Base-by-base conservation (phyloP, 257 asterid species). In the Solanum pimpinellifolium region DNA sequence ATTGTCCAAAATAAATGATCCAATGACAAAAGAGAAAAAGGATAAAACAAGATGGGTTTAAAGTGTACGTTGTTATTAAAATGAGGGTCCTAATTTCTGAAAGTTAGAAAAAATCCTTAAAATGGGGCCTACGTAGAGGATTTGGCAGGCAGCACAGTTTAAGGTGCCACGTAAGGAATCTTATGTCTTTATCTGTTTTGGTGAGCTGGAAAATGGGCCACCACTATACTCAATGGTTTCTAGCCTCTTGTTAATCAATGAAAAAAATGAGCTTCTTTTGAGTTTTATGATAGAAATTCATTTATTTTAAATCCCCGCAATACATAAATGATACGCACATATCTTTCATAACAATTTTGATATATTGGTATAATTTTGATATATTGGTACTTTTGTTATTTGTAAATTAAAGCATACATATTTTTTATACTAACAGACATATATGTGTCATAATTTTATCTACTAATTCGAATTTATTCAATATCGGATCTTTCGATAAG, bases 191-290 rank as follows among this genome's bases (percentile, higher is more conserved):
- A 27, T 16, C 65, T 18, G 27, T 29, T 41, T 20, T 10, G 66
- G 2, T 80, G 85, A 80, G 85, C 69, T 80, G 85, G 85, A 49
- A 47, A 31, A 27, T 49, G 69, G 85, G 46, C 85, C 85, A 49
- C 69, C 85, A 47, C 1, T 80, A 27, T 25, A 42, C n/a, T 25
- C 25, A 25, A 14, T 14, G 2, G n/a, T 77, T 1, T 75, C 20
- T 23, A 29, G 59, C 59, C 18, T 74, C 49, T 3, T 35, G 4
- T 72, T 35, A 21, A 35, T 72, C 15, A 33, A 33, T 21, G 27
- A 12, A 59, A 59, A 59, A 59, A 59, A 59, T 21, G 14, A 60
- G 68, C 9, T 9, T 59, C 4, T 6, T 56, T 56, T 6, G 18
- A 18, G n/a, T 59, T 59, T 21, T 9, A 60, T 59, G 9, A 3